Base-by-base conservation (phyloP, 176 grass and related monocot species). In the Paspalum vaginatum region DNA sequence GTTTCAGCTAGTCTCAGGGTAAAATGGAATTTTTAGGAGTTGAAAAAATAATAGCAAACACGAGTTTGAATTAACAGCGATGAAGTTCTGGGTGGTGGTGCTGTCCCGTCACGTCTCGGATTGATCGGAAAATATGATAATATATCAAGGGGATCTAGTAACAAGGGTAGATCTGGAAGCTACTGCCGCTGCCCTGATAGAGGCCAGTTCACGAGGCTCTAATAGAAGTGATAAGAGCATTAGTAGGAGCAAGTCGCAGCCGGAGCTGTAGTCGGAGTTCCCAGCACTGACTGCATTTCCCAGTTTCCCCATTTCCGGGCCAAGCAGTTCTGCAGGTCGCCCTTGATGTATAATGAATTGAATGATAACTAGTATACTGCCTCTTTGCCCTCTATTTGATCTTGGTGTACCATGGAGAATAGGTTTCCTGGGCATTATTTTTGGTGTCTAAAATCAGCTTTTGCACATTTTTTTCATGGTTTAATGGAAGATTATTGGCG, bases 181-280 rank as follows among this genome's bases (percentile, higher is more conserved):
- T 91, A 95, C 75, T 93, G 96, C 59, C 90, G 81, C 18, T 91
- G 89, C 25, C 87, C 92, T 20, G 84, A 86, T 39, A 91, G 88
- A 87, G 88, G 83, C 63, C 76, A 81, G 47, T 82, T n/a, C 83
- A 18, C 67, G 90, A 67, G 88, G 90, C 60, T 94, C 92, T 37
- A 74, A 89, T 20, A 85, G 92, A 72, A 87, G 92, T 59, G 51
- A 49, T 25, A 91, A 86, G 68, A 88, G 89, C 61, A 26, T 47
- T 52, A 85, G 89, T 53, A 79, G 85, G 55, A 92, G 91, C 70
- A 68, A 97, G 94, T 47, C 32, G 41, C 8, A 97, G 91, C 68
- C 70, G 88, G 66, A 94, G 91, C 70, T 60, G 88, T 55, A 84
- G 74, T 2, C 20, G 62, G 2, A 90, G 90, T 68, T n/a, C 40